phyloP scores from a whole-genome alignment of 768 basidiomycete genomes.

The Suillus hirtellus region DNA sequence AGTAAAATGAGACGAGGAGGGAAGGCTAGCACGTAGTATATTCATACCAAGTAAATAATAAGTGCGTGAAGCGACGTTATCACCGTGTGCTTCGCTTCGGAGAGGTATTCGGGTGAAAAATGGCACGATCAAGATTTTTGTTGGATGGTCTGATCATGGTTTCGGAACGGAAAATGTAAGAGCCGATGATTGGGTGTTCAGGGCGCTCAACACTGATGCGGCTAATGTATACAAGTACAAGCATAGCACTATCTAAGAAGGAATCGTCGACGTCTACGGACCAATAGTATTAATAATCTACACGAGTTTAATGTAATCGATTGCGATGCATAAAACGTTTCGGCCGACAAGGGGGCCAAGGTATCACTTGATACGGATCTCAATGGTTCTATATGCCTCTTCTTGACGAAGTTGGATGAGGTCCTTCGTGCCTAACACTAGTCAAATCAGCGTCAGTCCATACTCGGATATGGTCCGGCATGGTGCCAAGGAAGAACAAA shows the following conservation, averaged over 20 bases:
- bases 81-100: not conserved
- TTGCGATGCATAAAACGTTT: not conserved
- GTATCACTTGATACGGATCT: constrained; percentile 38
- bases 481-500: constrained; percentile 1
- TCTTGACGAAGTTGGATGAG: constrained; percentile 62
- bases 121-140: constrained; percentile 6
- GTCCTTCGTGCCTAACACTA: constrained; percentile 79
- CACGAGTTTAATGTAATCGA: not conserved
- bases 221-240: too few relatives aligned
- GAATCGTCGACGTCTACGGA: too few relatives aligned
- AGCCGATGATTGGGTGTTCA: not conserved
- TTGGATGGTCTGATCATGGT: not conserved
- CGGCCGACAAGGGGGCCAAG: not conserved
- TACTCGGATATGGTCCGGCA: not conserved
- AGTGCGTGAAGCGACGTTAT: not conserved
- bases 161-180: not conserved
- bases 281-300: not conserved
- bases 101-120: not conserved
- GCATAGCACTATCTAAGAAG: too few relatives aligned
- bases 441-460: not conserved
- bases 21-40: not conserved
- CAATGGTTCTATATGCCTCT: constrained; percentile 57
- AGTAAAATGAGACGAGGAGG: not conserved
- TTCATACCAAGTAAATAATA: not conserved
- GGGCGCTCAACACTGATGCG: too few relatives aligned